A percentile compares a stretch with the other conserved stretches of the same genome.
Evolutionary conservation across 202 grass and related monocot genomes (phyloP).

Genomic region (Carex sylvatica): DNA sequence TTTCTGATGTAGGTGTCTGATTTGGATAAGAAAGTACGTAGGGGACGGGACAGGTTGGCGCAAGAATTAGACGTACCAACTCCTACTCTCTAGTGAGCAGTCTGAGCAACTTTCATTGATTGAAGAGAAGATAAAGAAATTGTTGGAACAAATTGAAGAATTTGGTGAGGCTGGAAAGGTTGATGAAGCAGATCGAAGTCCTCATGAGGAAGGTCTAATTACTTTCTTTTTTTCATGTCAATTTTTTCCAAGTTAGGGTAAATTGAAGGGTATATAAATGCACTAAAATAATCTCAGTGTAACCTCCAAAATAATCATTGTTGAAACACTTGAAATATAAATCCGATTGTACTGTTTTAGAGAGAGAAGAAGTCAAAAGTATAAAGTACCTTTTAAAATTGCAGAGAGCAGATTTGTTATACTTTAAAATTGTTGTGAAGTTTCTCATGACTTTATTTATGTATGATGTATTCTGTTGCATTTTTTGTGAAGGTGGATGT

Average conservation of each 20-base stretch:
- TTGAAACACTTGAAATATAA: slow-evolving; percentile 7
- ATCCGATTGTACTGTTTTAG: background rate
- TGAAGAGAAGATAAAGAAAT: slow-evolving; percentile 87
- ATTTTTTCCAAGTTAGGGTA: background rate
- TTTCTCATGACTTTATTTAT: background rate
- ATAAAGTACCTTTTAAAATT: background rate
- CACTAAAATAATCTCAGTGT: background rate
- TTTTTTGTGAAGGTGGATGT: slow-evolving; percentile 54
- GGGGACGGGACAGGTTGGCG: slow-evolving; percentile 73
- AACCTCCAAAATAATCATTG: background rate
- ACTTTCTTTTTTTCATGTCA: background rate
- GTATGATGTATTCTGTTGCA: slow-evolving; percentile 11
- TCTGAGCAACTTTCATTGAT: slow-evolving; percentile 57
- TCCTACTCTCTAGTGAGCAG: slow-evolving; percentile 43
- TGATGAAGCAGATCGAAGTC: slow-evolving; percentile 88
- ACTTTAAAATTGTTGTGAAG: background rate
- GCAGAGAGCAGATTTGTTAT: background rate
- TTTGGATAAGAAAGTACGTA: slow-evolving; percentile 84
- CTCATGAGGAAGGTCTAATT: slow-evolving; percentile 70
- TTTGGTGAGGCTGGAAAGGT: slow-evolving; percentile 91
- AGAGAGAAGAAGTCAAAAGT: background rate
- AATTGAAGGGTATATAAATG: background rate
- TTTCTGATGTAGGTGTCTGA: slow-evolving; percentile 62
- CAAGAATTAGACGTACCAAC: slow-evolving; percentile 56
- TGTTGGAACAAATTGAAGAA: slow-evolving; percentile 78